Base-by-base conservation (phyloP, 108 stramenopile species). In the Aurantiochytrium sp. region DNA sequence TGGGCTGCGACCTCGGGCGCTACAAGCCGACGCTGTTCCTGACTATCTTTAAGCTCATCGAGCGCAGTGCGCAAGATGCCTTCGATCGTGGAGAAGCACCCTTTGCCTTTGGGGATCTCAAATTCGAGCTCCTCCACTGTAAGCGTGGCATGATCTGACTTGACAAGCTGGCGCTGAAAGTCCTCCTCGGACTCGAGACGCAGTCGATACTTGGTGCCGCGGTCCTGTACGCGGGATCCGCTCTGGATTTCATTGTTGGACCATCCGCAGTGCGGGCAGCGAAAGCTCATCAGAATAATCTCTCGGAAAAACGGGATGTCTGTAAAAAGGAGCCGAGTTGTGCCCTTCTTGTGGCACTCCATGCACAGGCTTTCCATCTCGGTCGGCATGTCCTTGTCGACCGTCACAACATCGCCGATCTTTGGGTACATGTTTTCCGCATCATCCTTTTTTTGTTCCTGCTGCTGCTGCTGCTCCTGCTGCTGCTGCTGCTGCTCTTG, bases 271-370 rank as follows among this genome's bases (percentile, higher is more conserved):
- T 93, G 47, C 28, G 91, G 90, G 89, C 97, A 97, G 23, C 44
- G 57, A 19, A 97, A 93, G 19, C 93, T 90, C 89, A 94, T 94
- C 12, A 97, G 51, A 55, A 96, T 94, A 42, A 97, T 90, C 89
- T 97, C 95, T 23, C 96, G 94, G 87, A 96, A 97, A 60, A 91
- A 89, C 5, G 97, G 97, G 42, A 97, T 94, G 59, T 93, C 92
- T 4, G 96, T 96, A 4, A 94, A 91, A 12, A 96, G 90, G 51
- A 97, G 76, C 43, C 92, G 64, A 10, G 97, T 96, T n/a, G 83
- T 93, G 21, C 94, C 94, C 4, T 58, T 71, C 14, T 91, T 92
- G 16, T 91, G 91, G 73, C 94, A 94, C 43, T n/a, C 19, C 94
- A 94, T 94, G 71, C 94, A 94, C 59, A 94, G 58, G 51, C 92